Base-by-base conservation (phyloP, 352 stramenopile genomes). In the Phytophthora aleatoria region DNA sequence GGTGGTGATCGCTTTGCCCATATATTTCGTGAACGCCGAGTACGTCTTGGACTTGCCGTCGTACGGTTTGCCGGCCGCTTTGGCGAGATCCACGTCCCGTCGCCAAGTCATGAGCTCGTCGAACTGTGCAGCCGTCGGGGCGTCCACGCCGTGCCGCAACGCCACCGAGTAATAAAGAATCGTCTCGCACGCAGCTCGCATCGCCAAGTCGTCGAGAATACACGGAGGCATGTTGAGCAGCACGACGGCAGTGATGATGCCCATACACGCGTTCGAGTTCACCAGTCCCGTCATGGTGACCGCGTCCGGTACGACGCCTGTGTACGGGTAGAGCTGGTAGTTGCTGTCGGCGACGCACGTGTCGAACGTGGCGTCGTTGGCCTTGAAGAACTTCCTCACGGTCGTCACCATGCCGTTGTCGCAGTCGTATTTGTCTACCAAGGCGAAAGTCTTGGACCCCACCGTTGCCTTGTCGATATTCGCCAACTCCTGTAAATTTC, bases 311-410 rank as follows among this genome's bases (percentile, higher is more conserved):
- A 87, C 48, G 9, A 73, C 56, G 15, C 83, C 81, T 9, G 74
- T 80, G 71, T 81, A 89, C 41, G 79, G 81, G 50, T 87, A 88
- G 28, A 90, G 74, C 54, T 84, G 71, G 58, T 90, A 90, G 16
- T 52, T 54, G 30, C 71, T 83, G 15, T 83, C 77, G 15, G 56
- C 49, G 20, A 81, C 67, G 63, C 83, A 90, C 49, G 58, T 65
- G 56, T 75, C 60, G 58, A 89, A 83, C 44, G 85, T 59, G 27
- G 61, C 74, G 48, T 72, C 65, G 52, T 91, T 91, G 20, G 69
- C 69, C 15, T 64, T 64, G 60, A 76, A 87, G 44, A 90, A 64
- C 43, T 70, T 67, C 15, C 77, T 51, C 52, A 91, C 66, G 3
- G 53, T 66, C 12, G 61, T 16, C 15, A 81, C 50, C 59, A 83